A percentile compares a stretch with the other conserved stretches of the same genome.
Evolutionary conservation across 805 yeast genomes (phyloP).

Genomic region (Pichia exigua): DNA sequence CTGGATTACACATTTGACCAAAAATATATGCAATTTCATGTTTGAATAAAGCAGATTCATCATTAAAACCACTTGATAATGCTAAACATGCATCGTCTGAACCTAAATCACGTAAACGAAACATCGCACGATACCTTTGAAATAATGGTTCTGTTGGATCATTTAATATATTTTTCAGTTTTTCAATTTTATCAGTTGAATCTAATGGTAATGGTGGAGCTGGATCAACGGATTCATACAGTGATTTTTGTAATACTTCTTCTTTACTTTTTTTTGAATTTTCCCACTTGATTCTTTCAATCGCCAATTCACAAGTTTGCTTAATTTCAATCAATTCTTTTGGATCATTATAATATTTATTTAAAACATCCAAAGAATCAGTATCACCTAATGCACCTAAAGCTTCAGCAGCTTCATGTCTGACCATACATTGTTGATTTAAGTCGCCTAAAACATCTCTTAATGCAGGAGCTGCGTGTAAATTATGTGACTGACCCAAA

Average conservation of each 20-base stretch:
- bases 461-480: slow-evolving; percentile 67
- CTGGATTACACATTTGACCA: slow-evolving; percentile 94
- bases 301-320: slow-evolving; percentile 96
- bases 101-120: slow-evolving; percentile 91
- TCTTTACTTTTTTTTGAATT: slow-evolving; percentile 54
- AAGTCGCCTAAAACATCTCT: slow-evolving; percentile 59
- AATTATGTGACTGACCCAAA: slow-evolving; percentile 87
- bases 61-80: slow-evolving; percentile 81
- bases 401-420: slow-evolving; percentile 99
- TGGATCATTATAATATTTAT: slow-evolving; percentile 68
- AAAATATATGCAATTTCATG: slow-evolving; percentile 98
- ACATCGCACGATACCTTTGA: slow-evolving; percentile 97
- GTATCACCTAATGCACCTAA: slow-evolving; percentile 89
- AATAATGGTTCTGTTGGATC: slow-evolving; percentile 74
- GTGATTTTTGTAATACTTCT: slow-evolving; percentile 67
- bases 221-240: slow-evolving; percentile 88
- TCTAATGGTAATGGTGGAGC: slow-evolving; percentile 90
- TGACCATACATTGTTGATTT: slow-evolving; percentile 86
- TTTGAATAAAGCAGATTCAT: slow-evolving; percentile 87
- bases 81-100: slow-evolving; percentile 90
- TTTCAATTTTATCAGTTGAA: slow-evolving; percentile 48
- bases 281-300: slow-evolving; percentile 92
- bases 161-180: slow-evolving; percentile 61
- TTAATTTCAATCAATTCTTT: slow-evolving; percentile 64
- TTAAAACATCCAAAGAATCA: slow-evolving; percentile 59